Base-by-base conservation (phyloP, 2,329 filamentous ascomycete species). In the Penicillium glabrum region DNA sequence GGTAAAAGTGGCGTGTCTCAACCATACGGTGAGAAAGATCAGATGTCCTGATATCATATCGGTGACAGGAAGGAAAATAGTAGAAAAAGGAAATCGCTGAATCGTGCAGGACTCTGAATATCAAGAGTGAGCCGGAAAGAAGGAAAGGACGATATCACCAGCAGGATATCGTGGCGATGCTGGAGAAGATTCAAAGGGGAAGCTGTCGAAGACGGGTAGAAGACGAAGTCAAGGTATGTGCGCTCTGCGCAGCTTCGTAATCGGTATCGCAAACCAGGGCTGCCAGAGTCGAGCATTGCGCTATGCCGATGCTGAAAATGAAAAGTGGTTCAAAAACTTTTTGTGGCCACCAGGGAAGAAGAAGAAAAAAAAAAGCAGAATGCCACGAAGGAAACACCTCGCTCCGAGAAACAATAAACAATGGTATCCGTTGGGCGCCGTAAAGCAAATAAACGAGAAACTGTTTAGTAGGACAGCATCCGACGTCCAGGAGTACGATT, bases 381-480 rank as follows among this genome's bases (percentile, higher is more conserved):
- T 56, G 54, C 57, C 56, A 61, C 50, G n/a, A 58, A 41, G 21
- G 57, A 58, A 66, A 63, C 53, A 59, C 61, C 64, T 65, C 61
- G 64, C 65, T 67, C 59, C 65, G 60, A 63, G 43, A 53, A 67
- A 57, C 59, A 57, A 56, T 55, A 53, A 62, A 62, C 58, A 53
- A 56, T 54, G 49, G 49, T 47, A 63, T 63, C 59, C 57, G 44
- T 54, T 50, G 57, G 23, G 56, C 57, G 56, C 59, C 62, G 31
- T 19, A 54, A 47, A 48, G 44, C 31, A 52, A 53, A 64, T 58
- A 14, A 23, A 41, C 21, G 23, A 39, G 41, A 31, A 43, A 29
- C n/a, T 35, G 43, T 47, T 68, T 65, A 77, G 56, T 77, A 77
- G 21, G 75, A 77, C 54, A 77, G 73, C 75, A 77, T 77, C 23